Conservation (phyloP, 352 stramenopile species). For the Phytophthora fragariaefolia region DNA sequence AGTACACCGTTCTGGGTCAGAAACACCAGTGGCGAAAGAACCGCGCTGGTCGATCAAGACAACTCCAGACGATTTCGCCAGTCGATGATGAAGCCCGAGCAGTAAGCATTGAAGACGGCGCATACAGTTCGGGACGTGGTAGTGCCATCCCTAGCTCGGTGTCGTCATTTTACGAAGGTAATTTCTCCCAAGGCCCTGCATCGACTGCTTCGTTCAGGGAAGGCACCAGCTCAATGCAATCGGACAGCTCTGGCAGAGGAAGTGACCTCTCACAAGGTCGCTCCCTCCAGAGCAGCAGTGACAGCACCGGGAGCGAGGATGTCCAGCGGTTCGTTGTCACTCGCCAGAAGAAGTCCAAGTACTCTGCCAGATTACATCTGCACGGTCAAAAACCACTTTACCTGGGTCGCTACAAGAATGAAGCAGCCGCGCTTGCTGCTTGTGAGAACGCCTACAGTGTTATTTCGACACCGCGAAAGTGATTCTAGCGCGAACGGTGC, state of each 20-base stretch:
- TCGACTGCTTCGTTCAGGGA: conserved; percentile 21
- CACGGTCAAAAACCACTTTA: conserved; percentile 74
- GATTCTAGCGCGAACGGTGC: too few species aligned
- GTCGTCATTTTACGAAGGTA: conserved; percentile 21
- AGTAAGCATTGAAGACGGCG: conserved; percentile 11
- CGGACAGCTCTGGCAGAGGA: conserved; percentile 20
- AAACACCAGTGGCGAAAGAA: conserved; percentile 70
- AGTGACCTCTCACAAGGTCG: conserved; percentile 29
- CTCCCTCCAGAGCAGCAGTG: conserved; percentile 30
- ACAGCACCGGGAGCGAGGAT: conserved; percentile 19
- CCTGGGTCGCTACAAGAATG: conserved; percentile 67
- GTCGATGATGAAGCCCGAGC: conserved; percentile 39
- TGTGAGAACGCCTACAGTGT: conserved; percentile 64
- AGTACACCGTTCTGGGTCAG: conserved; percentile 63
- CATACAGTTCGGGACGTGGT: conserved; percentile 26
- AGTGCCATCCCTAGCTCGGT: conserved; percentile 16
- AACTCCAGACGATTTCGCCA: conserved; percentile 49
- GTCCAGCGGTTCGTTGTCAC: conserved; percentile 55
- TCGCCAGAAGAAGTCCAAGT: conserved; percentile 65
- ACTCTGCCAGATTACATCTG: conserved; percentile 64
- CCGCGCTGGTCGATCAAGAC: conserved; percentile 43
- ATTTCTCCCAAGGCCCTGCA: conserved; percentile 6
- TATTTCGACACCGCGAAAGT: conserved; percentile 65
- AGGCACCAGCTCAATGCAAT: conserved; percentile 17
- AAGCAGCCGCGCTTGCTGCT: conserved; percentile 61